Percentiles rank a stretch among this genome's conserved stretches.
phyloP scores from a whole-genome alignment of 257 asterid genomes.

The Coffea canephora region DNA sequence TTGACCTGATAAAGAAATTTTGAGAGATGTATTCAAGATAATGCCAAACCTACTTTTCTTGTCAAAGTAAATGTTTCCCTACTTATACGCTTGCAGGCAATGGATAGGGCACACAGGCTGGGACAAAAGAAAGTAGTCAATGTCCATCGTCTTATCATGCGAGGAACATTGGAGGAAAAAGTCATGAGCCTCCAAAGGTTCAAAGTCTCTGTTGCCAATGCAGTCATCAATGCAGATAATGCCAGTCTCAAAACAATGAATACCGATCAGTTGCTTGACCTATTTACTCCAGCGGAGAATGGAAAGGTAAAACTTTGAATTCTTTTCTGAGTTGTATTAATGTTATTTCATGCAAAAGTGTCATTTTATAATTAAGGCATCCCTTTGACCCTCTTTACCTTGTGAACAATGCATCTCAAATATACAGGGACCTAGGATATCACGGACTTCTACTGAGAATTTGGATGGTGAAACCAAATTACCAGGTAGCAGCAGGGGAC shows the following conservation, averaged over 20 bases:
- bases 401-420: background rate
- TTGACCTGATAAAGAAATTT: background rate
- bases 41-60: background rate
- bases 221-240: conserved; percentile 89
- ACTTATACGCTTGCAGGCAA: conserved; percentile 62
- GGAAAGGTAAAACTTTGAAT: conserved; percentile 51
- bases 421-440: conserved; percentile 57
- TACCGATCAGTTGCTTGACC: conserved; percentile 94
- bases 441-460: conserved; percentile 35
- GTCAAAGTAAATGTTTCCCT: background rate
- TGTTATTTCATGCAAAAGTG: background rate
- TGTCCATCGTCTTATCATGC: conserved; percentile 96
- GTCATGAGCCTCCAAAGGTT: conserved; percentile 99
- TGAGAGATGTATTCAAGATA: background rate
- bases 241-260: conserved; percentile 97
- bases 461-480: conserved; percentile 51
- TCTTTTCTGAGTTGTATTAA: background rate
- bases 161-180: conserved; percentile 99
- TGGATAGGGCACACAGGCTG: conserved; percentile 99
- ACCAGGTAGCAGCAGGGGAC: conserved; percentile 69
- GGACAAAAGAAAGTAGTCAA: conserved; percentile 95
- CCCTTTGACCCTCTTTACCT: background rate
- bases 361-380: background rate
- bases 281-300: conserved; percentile 82
- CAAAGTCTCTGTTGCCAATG: conserved; percentile 92